Conservation (phyloP, 768 basidiomycete species). For the Infundibulicybe gibba region DNA sequence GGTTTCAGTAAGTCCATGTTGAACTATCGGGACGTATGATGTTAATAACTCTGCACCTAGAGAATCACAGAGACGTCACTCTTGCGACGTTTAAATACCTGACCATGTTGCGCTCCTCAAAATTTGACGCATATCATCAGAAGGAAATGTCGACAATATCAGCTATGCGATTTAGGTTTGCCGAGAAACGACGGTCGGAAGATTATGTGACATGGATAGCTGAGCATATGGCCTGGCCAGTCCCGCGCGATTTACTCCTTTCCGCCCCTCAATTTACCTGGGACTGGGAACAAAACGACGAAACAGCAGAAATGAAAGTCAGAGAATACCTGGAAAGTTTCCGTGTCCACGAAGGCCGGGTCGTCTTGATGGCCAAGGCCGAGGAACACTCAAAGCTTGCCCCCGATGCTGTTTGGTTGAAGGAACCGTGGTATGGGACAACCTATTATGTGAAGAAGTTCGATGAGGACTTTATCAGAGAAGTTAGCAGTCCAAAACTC, state of each 20-base stretch:
- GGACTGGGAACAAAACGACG: slow-evolving; percentile 61
- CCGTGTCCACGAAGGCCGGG: slow-evolving; percentile 54
- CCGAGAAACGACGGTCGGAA: slow-evolving; percentile 80
- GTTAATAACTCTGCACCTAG: slow-evolving; percentile 31
- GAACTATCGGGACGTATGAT: not conserved
- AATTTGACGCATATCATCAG: slow-evolving; percentile 65
- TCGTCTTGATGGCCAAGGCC: slow-evolving; percentile 77
- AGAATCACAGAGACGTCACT: slow-evolving; percentile 70
- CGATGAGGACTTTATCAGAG: slow-evolving; percentile 55
- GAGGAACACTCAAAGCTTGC: slow-evolving; percentile 53
- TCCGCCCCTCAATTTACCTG: slow-evolving; percentile 67
- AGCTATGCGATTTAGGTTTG: slow-evolving; percentile 77
- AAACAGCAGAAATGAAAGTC: slow-evolving; percentile 45
- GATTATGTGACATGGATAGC: slow-evolving; percentile 76
- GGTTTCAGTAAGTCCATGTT: slow-evolving; percentile 68
- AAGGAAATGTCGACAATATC: slow-evolving; percentile 72
- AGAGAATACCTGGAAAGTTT: slow-evolving; percentile 59
- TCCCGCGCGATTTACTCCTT: slow-evolving; percentile 74
- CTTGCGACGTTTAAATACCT: slow-evolving; percentile 78
- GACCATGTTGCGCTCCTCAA: slow-evolving; percentile 58
- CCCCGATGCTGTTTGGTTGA: slow-evolving; percentile 50
- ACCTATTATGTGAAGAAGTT: slow-evolving; percentile 75
- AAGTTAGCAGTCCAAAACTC: slow-evolving; percentile 28
- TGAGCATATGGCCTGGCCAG: slow-evolving; percentile 74
- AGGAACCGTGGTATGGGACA: slow-evolving; percentile 93